A percentile compares a stretch with the other conserved stretches of the same genome.
phyloP scores from a whole-genome alignment of 192 early-diverging fungal species.

The Coemansia sp. region DNA sequence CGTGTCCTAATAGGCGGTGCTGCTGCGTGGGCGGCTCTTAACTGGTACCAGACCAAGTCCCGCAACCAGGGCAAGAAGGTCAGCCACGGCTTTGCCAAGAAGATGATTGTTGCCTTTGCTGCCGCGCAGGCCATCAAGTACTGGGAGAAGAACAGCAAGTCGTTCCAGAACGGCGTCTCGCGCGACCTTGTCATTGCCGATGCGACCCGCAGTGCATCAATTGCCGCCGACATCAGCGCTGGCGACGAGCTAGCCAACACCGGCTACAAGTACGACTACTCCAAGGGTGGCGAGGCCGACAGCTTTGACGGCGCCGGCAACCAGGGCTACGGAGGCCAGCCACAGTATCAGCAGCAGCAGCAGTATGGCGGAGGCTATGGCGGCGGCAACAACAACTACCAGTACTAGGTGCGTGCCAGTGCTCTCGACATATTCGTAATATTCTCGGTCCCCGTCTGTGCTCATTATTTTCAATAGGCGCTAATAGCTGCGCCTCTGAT shows the following conservation, averaged over 20 bases:
- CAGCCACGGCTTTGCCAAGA: slow-evolving; percentile 48
- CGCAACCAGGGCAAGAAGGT: slow-evolving; percentile 51
- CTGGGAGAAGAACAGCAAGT: slow-evolving; percentile 46
- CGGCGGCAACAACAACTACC: slow-evolving; percentile 7
- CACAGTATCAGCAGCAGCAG: not conserved
- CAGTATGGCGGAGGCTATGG: slow-evolving; percentile 4
- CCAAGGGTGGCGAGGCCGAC: slow-evolving; percentile 27
- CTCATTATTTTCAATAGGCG: not conserved
- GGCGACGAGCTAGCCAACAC: slow-evolving; percentile 3
- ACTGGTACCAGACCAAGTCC: slow-evolving; percentile 53
- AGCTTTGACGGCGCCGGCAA: slow-evolving; percentile 20
- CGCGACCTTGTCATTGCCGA: slow-evolving; percentile 44
- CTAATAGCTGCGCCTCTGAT: not conserved
- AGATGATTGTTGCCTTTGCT: slow-evolving; percentile 49
- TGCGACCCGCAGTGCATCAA: slow-evolving; percentile 22
- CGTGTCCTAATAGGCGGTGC: slow-evolving; percentile 39
- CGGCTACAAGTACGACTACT: slow-evolving; percentile 12
- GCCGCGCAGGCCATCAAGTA: slow-evolving; percentile 53
- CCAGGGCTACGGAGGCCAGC: too few relatives aligned
- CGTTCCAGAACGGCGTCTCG: slow-evolving; percentile 44
- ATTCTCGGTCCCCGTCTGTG: not conserved
- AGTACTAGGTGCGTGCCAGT: not conserved
- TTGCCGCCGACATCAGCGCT: slow-evolving; percentile 24
- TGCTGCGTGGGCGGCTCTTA: slow-evolving; percentile 55
- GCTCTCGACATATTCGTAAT: not conserved